Evolutionary conservation across 2,329 filamentous ascomycete species (phyloP).

Genomic region (Cladosporium sp.): DNA sequence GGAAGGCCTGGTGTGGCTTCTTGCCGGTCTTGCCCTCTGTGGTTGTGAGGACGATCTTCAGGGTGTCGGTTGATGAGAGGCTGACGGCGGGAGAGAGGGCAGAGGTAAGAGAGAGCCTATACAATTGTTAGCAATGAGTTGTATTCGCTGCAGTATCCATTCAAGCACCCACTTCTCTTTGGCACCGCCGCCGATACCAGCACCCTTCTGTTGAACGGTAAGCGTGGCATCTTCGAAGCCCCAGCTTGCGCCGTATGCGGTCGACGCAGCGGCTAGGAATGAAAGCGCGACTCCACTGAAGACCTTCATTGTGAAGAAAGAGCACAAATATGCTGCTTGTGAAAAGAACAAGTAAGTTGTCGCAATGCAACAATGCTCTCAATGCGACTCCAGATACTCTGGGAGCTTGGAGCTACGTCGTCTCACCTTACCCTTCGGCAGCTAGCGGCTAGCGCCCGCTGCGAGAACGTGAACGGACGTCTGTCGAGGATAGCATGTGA

Average conservation of each 20-base stretch:
- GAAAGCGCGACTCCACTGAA: conserved; percentile 24
- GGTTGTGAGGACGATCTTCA: conserved; percentile 80
- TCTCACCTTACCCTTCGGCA: conserved; percentile 11
- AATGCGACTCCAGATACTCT: conserved; percentile 1
- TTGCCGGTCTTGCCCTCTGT: conserved; percentile 76
- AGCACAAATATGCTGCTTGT: neutral
- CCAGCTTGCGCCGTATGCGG: conserved; percentile 59
- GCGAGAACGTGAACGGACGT: conserved; percentile 9
- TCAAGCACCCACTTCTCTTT: conserved; percentile 57
- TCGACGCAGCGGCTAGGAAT: conserved; percentile 30
- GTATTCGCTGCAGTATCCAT: neutral
- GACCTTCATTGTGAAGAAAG: conserved; percentile 31
- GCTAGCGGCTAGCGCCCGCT: conserved; percentile 15
- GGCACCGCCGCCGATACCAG: conserved; percentile 49
- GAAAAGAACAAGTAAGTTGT: neutral
- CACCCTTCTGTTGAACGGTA: conserved; percentile 61
- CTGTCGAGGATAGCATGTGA: conserved; percentile 12
- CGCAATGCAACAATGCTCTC: conserved; percentile 3
- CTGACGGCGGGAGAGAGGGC: conserved; percentile 59
- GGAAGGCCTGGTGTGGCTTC: conserved; percentile 90
- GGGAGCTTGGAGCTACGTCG: conserved; percentile 19
- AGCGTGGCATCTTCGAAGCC: conserved; percentile 72
- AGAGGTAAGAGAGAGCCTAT: conserved; percentile 49
- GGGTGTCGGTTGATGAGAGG: conserved; percentile 67
- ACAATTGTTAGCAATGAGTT: conserved; percentile 17